phyloP scores from a whole-genome alignment of 108 stramenopile genomes.

The Hondaea fermentalgiana region DNA sequence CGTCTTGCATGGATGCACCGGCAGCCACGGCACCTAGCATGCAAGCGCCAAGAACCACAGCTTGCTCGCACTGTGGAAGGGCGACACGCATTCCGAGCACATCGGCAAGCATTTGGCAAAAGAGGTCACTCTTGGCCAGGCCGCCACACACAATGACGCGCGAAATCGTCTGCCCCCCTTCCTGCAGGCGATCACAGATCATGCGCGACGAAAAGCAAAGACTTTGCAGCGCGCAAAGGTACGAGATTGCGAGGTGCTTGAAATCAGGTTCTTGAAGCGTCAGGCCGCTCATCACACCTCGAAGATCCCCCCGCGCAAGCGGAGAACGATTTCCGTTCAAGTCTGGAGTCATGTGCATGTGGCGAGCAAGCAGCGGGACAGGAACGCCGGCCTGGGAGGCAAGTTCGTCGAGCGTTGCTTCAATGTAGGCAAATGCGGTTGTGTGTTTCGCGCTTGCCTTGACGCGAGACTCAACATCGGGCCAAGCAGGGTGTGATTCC shows the following conservation, averaged over 20 bases:
- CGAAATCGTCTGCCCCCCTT: background rate
- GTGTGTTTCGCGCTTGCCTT: background rate
- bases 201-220: background rate
- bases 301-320: background rate
- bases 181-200: background rate
- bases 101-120: background rate
- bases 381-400: background rate
- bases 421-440: background rate
- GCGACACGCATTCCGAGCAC: background rate
- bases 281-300: background rate
- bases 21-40: background rate
- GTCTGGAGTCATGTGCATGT: conserved; percentile 23
- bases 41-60: background rate
- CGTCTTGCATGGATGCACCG: background rate
- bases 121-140: background rate
- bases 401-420: background rate
- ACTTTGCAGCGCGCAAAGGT: background rate
- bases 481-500: background rate
- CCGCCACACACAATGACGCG: background rate
- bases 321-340: conserved; percentile 22
- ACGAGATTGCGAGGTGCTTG: background rate
- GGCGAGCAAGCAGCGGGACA: background rate
- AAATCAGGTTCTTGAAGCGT: background rate
- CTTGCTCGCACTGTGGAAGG: background rate
- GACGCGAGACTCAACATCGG: background rate